Conservation (phyloP, 306 rosid species). For the Gleditsia sinensis region DNA sequence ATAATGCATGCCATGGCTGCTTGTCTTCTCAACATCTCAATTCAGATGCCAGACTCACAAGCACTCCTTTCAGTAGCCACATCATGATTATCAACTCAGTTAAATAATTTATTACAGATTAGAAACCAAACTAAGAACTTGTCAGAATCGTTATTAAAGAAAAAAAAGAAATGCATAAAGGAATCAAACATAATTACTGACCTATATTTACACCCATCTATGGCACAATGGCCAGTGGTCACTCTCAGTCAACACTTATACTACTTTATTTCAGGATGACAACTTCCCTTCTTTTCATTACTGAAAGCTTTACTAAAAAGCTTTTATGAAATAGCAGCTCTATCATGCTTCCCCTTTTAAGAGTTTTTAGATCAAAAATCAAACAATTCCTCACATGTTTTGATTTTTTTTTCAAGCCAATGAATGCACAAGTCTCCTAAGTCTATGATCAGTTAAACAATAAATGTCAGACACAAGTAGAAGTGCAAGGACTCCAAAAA, state of each 20-base stretch:
- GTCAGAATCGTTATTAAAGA: no score
- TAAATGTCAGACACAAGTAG: background rate
- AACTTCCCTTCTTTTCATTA: background rate
- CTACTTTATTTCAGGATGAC: background rate
- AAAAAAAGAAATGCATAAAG: background rate
- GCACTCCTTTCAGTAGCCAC: no score
- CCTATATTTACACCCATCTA: background rate
- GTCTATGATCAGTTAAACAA: background rate
- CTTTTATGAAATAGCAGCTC: background rate
- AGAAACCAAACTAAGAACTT: no score
- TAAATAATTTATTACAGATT: no score
- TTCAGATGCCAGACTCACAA: no score
- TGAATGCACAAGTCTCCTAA: background rate
- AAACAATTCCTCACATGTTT: background rate
- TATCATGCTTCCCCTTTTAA: background rate
- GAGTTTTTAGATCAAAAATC: background rate
- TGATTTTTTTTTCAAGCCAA: background rate
- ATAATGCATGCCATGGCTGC: no score
- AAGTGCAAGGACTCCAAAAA: background rate
- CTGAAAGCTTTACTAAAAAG: no score
- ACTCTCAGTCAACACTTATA: background rate
- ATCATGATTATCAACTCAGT: no score
- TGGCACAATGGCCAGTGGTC: background rate
- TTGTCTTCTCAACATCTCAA: no score
- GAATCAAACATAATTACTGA: no score